phyloP scores from a whole-genome alignment of 805 yeast genomes.

The Saccharomycopsis schoenii region DNA sequence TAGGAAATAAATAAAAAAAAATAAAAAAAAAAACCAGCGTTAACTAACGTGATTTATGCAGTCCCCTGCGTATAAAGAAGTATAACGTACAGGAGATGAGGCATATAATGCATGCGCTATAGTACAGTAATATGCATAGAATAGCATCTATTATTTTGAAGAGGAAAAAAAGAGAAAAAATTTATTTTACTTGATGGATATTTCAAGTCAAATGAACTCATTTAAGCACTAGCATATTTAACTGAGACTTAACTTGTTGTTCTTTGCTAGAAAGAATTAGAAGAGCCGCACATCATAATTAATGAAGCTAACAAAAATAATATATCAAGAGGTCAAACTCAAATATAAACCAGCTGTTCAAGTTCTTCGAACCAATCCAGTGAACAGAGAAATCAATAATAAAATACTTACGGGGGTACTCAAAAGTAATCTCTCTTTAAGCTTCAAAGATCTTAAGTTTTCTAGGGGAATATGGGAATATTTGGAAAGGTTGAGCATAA shows the following conservation, averaged over 20 bases:
- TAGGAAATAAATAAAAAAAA: too few relatives aligned
- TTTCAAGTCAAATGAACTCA: too few relatives aligned
- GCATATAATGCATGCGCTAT: too few relatives aligned
- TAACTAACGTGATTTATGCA: too few relatives aligned
- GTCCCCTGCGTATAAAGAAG: too few relatives aligned
- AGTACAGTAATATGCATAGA: too few relatives aligned
- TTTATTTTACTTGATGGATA: not conserved
- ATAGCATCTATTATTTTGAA: too few relatives aligned
- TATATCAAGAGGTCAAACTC: not conserved
- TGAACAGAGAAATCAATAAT: not conserved
- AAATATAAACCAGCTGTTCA: not conserved
- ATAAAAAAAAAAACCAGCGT: too few relatives aligned
- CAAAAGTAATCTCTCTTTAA: not conserved
- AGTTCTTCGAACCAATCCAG: too few relatives aligned
- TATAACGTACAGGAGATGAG: too few relatives aligned
- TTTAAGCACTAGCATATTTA: too few relatives aligned
- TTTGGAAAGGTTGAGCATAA: not conserved
- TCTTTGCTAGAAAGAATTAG: not conserved
- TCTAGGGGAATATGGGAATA: not conserved
- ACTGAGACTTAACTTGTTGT: not conserved
- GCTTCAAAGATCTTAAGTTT: not conserved
- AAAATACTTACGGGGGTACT: not conserved
- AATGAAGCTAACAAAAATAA: not conserved
- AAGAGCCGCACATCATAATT: not conserved
- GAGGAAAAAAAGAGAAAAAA: not conserved